phyloP scores from a whole-genome alignment of 495 filamentous ascomycete genomes.

The Tuber magnatum region DNA sequence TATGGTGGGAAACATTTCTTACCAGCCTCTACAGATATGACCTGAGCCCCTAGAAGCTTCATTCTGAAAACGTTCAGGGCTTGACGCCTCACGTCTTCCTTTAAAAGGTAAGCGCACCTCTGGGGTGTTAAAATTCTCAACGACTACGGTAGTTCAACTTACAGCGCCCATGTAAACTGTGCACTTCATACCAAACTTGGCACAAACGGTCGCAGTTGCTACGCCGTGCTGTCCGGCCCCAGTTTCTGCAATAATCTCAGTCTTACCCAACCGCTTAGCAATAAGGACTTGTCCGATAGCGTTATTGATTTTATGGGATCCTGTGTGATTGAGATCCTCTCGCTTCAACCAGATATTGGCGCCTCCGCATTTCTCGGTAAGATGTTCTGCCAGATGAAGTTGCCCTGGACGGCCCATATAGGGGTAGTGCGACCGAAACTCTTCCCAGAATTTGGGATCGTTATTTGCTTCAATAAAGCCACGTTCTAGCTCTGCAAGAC shows the following conservation, averaged over 20 bases:
- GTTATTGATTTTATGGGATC: constrained; percentile 96
- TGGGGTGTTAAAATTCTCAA: neutral
- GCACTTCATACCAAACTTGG: constrained; percentile 93
- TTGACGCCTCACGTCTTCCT: constrained; percentile 84
- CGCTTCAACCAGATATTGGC: constrained; percentile 94
- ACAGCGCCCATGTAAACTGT: constrained; percentile 89
- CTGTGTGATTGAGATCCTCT: constrained; percentile 83
- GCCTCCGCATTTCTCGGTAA: constrained; percentile 81
- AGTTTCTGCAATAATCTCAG: constrained; percentile 88
- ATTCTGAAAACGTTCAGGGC: constrained; percentile 95
- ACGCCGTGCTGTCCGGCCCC: constrained; percentile 97
- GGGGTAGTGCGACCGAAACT: constrained; percentile 91
- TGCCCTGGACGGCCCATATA: constrained; percentile 95
- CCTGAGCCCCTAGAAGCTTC: constrained; percentile 83
- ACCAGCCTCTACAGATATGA: constrained; percentile 80
- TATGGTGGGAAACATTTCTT: constrained; percentile 40
- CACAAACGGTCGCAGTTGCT: constrained; percentile 89
- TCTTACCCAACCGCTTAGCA: constrained; percentile 77
- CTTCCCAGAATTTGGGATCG: constrained; percentile 91
- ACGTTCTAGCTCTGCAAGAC: constrained; percentile 76
- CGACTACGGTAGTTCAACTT: constrained; percentile 29
- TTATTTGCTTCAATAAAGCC: constrained; percentile 83
- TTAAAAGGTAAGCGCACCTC: constrained; percentile 4
- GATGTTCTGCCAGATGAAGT: constrained; percentile 75
- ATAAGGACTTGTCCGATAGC: constrained; percentile 83